phyloP scores from a whole-genome alignment of 257 asterid species.

The Perilla frutescens region DNA sequence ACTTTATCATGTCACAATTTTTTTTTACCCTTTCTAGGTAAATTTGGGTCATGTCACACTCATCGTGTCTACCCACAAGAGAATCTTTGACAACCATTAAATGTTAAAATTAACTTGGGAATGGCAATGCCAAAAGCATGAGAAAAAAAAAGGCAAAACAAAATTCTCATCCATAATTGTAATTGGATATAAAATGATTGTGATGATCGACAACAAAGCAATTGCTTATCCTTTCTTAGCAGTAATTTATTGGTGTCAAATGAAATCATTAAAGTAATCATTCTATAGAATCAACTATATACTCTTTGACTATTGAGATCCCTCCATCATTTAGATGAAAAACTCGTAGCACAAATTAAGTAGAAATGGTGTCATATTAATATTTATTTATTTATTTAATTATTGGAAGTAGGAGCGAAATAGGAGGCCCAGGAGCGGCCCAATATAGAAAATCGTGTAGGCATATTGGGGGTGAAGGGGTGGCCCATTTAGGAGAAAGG shows the following conservation, averaged over 20 bases:
- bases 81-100: conserved; percentile 31
- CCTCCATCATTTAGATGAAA: neutral
- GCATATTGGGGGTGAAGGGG: conserved; percentile 6
- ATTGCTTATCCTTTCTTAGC: neutral
- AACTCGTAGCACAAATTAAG: too few species aligned
- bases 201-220: neutral
- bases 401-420: neutral
- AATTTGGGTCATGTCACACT: conserved; percentile 33
- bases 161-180: neutral
- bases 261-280: neutral
- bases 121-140: conserved; percentile 17
- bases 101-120: conserved; percentile 24
- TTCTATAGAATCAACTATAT: neutral
- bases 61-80: conserved; percentile 10
- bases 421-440: conserved; percentile 27
- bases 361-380: too few species aligned
- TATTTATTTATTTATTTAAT: too few species aligned
- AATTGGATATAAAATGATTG: neutral
- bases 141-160: neutral
- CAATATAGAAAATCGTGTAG: conserved; percentile 9
- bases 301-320: neutral
- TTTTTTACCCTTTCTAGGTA: neutral
- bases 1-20: too few species aligned
- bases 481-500: conserved; percentile 35
- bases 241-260: neutral